Evolutionary conservation across 23 red algal species (phyloP), one percentile per base, ranked within the genome.

Genomic region (Cyanidiococcus yangmingshanensis): DNA sequence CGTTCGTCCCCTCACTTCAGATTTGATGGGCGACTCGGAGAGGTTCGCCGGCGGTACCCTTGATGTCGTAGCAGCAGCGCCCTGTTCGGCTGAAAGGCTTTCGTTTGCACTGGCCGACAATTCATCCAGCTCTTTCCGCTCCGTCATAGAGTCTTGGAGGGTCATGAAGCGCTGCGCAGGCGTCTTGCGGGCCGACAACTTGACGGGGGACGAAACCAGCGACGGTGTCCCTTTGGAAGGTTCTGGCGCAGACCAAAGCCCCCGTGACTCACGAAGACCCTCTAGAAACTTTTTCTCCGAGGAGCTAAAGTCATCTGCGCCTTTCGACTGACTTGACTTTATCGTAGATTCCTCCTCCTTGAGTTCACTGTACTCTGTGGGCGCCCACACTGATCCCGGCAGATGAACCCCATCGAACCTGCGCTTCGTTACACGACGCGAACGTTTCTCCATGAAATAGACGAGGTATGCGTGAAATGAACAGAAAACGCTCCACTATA

Each of bases 391-490:
- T 54, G 45, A 54, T 15, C 45, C 45, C 45, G 45, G 45, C 45
- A 54, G 21, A 21, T 54, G 45, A 21, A 54, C 7, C 12, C 45
- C 45, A 7, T 54, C 45, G 21, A 54, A 54, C 7, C 45, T 7
- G 21, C 21, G 45, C 45, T 21, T 54, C 45, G 21, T 54, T 15
- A 54, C 45, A 21, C 45, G 45, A 54, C 45, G 45, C 21, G 45
- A 54, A 54, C 45, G 45, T 54, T 54, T 54, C 45, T 54, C 45
- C 45, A 54, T 54, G n/a, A n/a, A n/a, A n/a, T n/a, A n/a, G n/a
- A n/a, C n/a, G n/a, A n/a, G n/a, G n/a, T n/a, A n/a, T n/a, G n/a
- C n/a, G n/a, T n/a, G n/a, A n/a, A n/a, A n/a, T n/a, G n/a, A n/a
- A n/a, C n/a, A n/a, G n/a, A n/a, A n/a, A n/a, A n/a, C n/a, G n/a